Base-by-base conservation (phyloP, 2,329 filamentous ascomycete genomes). In the Xylariaceae sp. region DNA sequence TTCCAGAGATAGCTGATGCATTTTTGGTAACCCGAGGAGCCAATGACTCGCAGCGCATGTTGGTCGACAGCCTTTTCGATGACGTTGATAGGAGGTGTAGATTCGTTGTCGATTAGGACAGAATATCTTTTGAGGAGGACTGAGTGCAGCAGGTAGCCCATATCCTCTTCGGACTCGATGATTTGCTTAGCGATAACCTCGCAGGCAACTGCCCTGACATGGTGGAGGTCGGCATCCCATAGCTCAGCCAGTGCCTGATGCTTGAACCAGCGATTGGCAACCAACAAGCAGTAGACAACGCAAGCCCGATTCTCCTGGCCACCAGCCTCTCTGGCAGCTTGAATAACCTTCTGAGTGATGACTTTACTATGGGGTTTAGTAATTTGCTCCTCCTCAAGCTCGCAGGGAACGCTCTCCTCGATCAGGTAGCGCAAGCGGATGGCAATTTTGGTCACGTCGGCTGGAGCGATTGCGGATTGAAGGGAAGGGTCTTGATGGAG, bases 1-100 rank as follows among this genome's bases (percentile, higher is more conserved):
- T 82, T 81, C 93, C 93, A 98, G 8, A 98, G 81, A 59, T 94
- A 89, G 48, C 76, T 80, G 56, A 97, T 89, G 60, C 91, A 97
- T 67, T 94, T 95, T 52, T 97, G 93, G 63, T 97, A 98, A 19
- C 93, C 91, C 0, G 88, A 89, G 1, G 87, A 91, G 2, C 89
- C 89, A 48, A 97, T 97, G 36, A 98, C 82, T 12, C 79, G 76
- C 34, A 97, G 72, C 1, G 91, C 89, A 61, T 98, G 93, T 19
- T 97, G 68, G 56, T 98, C 93, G 28, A 97, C 89, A 0, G 93
- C 88, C 57, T 89, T 87, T 64, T 98, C 93, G 44, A 98, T 83
- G 17, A 88, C 93, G 58, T 97, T 98, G 48, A 85, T 76, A 0
- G 91, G 87, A 1, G 75, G 68, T 1, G 88, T 89, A 32, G 85